These are phyloP conservation scores for Trichoderma sp. DNA, from an alignment of 2,329 filamentous ascomycete species.

Conservation along the genomic window DNA sequence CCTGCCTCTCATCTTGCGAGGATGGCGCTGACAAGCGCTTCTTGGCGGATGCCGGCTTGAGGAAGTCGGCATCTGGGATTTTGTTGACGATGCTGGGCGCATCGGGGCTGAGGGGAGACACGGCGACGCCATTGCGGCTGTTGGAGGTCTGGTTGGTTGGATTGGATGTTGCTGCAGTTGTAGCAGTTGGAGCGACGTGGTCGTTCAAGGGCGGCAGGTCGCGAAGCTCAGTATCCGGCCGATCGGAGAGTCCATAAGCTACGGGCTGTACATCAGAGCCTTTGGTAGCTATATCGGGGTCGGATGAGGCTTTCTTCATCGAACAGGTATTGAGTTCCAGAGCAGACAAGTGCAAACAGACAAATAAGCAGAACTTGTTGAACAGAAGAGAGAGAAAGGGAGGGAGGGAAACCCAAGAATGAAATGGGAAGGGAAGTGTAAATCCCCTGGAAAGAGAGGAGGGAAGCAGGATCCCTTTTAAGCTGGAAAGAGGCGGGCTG, in stretches of 20 bases:
- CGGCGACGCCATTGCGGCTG: slow-evolving; percentile 24
- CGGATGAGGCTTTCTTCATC: slow-evolving; percentile 61
- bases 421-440: not conserved
- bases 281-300: slow-evolving; percentile 55
- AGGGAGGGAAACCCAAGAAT: not conserved
- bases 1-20: slow-evolving; percentile 52
- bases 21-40: slow-evolving; percentile 39
- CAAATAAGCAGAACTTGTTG: not conserved
- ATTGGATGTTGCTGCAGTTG: not conserved
- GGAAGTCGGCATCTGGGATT: slow-evolving; percentile 25
- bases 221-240: slow-evolving; percentile 33
- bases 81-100: slow-evolving; percentile 21
- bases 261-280: slow-evolving; percentile 53
- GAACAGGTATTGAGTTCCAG: slow-evolving; percentile 41
- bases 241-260: slow-evolving; percentile 51
- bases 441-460: not conserved
- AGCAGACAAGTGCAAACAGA: not conserved
- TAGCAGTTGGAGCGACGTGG: not conserved
- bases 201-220: slow-evolving; percentile 17
- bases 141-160: slow-evolving; percentile 28
- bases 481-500: slow-evolving; percentile 2
- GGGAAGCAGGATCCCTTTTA: slow-evolving; percentile 13
- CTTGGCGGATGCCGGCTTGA: slow-evolving; percentile 20
- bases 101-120: slow-evolving; percentile 8
- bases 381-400: not conserved